These are phyloP conservation scores for Tricholoma saponaceum DNA, from an alignment of 768 basidiomycete genomes.

Conservation along the genomic window DNA sequence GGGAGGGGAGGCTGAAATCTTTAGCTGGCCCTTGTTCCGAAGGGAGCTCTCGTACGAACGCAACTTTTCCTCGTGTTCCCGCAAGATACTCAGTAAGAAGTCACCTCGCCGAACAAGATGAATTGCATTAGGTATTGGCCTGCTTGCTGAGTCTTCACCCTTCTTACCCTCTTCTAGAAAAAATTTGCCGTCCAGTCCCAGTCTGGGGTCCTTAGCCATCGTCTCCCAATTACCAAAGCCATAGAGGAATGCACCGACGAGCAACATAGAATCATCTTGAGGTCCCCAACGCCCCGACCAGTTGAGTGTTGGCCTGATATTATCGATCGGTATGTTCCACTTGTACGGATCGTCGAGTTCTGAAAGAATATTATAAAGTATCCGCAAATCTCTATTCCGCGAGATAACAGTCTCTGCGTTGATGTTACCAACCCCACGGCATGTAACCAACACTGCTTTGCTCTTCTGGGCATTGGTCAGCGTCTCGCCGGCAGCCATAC, in stretches of 20 bases:
- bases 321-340: constrained; percentile 90
- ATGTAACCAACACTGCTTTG: constrained; percentile 93
- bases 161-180: constrained; percentile 99
- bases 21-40: constrained; percentile 64
- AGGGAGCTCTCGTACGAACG: constrained; percentile 83
- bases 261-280: constrained; percentile 89
- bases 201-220: constrained; percentile 83
- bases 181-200: constrained; percentile 88
- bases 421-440: constrained; percentile 86
- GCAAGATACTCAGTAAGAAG: constrained; percentile 80
- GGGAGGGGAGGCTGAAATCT: constrained; percentile 72
- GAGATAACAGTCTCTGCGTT: constrained; percentile 97
- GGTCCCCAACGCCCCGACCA: constrained; percentile 97
- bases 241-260: constrained; percentile 89
- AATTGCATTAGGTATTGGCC: constrained; percentile 95
- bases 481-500: constrained; percentile 79
- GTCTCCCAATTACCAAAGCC: constrained; percentile 98
- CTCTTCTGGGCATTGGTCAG: constrained; percentile 92
- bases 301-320: constrained; percentile 89
- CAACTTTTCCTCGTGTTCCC: constrained; percentile 88
- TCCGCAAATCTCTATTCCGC: constrained; percentile 82
- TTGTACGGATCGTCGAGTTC: constrained; percentile 69
- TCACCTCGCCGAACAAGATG: constrained; percentile 97
- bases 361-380: constrained; percentile 78
- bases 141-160: constrained; percentile 75